These are phyloP conservation scores for Aspergillus campestris DNA, from an alignment of 495 filamentous ascomycete genomes.

Conservation along the genomic window DNA sequence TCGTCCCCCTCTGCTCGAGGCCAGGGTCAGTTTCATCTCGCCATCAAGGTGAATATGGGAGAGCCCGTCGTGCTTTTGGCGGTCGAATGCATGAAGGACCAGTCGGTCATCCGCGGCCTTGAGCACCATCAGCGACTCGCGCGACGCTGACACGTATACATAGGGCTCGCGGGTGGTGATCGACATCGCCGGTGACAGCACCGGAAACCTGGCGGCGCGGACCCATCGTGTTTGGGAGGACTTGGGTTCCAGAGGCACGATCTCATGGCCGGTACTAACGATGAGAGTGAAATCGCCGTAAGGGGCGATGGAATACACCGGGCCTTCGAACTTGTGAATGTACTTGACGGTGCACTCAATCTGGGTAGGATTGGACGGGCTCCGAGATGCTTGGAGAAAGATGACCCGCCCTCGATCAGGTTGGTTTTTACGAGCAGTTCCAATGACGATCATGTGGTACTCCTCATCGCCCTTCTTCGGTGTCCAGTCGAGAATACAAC, in stretches of 20 bases:
- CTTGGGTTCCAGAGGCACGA: slow-evolving; percentile 29
- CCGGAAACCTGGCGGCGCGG: slow-evolving; percentile 18
- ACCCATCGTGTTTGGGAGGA: slow-evolving; percentile 24
- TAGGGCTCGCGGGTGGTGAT: slow-evolving; percentile 31
- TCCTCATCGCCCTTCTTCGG: slow-evolving; percentile 29
- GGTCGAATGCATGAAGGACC: slow-evolving; percentile 24
- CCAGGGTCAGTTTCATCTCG: slow-evolving; percentile 19
- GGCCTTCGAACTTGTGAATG: slow-evolving; percentile 24
- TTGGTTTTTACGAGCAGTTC: slow-evolving; percentile 26
- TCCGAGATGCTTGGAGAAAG: slow-evolving; percentile 25
- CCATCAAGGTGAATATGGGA: slow-evolving; percentile 29
- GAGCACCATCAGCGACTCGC: slow-evolving; percentile 33
- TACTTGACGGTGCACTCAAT: slow-evolving; percentile 32
- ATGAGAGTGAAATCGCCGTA: slow-evolving; percentile 33
- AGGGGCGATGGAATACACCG: slow-evolving; percentile 37
- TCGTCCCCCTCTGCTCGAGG: slow-evolving; percentile 28
- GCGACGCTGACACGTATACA: slow-evolving; percentile 37
- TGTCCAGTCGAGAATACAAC: slow-evolving; percentile 43
- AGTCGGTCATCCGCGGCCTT: slow-evolving; percentile 24
- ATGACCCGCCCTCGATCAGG: slow-evolving; percentile 26
- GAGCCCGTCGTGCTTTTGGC: slow-evolving; percentile 28
- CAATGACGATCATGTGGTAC: slow-evolving; percentile 41
- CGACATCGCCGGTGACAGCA: slow-evolving; percentile 35
- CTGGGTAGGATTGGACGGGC: slow-evolving; percentile 14
- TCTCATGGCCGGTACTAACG: slow-evolving; percentile 27